phyloP scores from a whole-genome alignment of 2,329 filamentous ascomycete species.

The Epichloe glyceriae region DNA sequence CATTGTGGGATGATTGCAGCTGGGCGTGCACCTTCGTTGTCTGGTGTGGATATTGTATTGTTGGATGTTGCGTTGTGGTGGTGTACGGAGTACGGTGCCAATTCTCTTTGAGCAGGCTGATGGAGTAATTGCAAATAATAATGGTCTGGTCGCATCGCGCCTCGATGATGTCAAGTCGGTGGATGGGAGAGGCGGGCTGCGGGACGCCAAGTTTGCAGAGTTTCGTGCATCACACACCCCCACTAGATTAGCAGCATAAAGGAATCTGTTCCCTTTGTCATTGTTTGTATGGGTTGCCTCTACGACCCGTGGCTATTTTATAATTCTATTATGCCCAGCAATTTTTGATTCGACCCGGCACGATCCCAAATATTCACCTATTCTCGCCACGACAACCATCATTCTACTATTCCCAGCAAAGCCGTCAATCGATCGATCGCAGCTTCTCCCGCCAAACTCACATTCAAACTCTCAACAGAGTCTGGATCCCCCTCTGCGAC shows the following conservation, averaged over 20 bases:
- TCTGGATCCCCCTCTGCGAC: neutral
- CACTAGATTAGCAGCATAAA: too few species aligned
- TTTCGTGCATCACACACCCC: too few species aligned
- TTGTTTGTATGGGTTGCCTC: too few species aligned
- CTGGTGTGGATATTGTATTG: too few species aligned
- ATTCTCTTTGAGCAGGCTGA: neutral
- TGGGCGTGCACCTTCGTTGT: neutral
- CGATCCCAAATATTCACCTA: neutral
- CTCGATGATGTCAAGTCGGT: neutral
- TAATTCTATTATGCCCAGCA: too few species aligned
- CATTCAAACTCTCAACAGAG: neutral
- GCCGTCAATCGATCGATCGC: conserved; percentile 1
- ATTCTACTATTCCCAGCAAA: neutral
- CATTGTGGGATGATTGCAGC: neutral
- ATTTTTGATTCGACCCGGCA: neutral
- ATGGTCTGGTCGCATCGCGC: neutral
- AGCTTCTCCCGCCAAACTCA: neutral
- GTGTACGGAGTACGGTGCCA: too few species aligned
- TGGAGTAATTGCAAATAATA: too few species aligned
- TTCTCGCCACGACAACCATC: neutral
- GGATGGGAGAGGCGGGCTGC: too few species aligned
- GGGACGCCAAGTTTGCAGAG: too few species aligned
- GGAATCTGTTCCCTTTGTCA: too few species aligned
- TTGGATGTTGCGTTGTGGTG: too few species aligned
- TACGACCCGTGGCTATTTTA: too few species aligned